phyloP scores from a whole-genome alignment of 179 eudicot species.

The Silene vulgaris region DNA sequence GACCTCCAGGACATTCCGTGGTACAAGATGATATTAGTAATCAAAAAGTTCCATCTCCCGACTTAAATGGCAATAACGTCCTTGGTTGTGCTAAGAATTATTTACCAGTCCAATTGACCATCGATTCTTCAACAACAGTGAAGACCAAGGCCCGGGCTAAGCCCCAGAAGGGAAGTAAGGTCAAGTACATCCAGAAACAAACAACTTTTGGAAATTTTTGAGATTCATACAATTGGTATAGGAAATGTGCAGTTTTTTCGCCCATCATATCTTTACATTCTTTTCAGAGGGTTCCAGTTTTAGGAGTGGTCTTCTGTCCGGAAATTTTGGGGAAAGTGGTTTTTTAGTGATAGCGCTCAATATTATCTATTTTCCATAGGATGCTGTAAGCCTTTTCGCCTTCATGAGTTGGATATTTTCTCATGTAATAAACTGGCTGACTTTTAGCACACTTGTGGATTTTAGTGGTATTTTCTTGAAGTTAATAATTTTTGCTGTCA shows the following conservation, averaged over 20 bases:
- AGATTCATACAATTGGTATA: conserved; percentile 18
- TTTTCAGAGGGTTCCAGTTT: conserved; percentile 54
- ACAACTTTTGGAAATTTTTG: conserved; percentile 27
- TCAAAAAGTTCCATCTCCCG: conserved; percentile 26
- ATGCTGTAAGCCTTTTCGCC: conserved; percentile 8
- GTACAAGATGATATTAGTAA: conserved; percentile 17
- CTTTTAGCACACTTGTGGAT: conserved; percentile 15
- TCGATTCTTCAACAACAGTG: conserved; percentile 24
- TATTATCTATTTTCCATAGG: conserved; percentile 13
- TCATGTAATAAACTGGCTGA: conserved; percentile 24
- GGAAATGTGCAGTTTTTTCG: conserved; percentile 34
- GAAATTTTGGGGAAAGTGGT: conserved; percentile 26
- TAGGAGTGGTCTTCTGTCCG: conserved; percentile 51
- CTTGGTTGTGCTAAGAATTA: conserved; percentile 30
- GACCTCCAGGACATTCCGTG: conserved; percentile 32
- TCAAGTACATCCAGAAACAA: conserved; percentile 52
- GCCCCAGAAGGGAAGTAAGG: conserved; percentile 40
- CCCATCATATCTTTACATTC: conserved; percentile 22
- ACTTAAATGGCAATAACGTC: conserved; percentile 19
- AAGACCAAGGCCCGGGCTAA: conserved; percentile 37
- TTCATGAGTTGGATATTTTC: not conserved
- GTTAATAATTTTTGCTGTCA: not conserved
- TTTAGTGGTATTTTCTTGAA: conserved; percentile 6
- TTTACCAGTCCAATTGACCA: conserved; percentile 12
- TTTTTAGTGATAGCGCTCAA: conserved; percentile 17